These are phyloP conservation scores for Aspergillus tubingensis DNA, from an alignment of 2,329 filamentous ascomycete genomes.

Conservation along the genomic window DNA sequence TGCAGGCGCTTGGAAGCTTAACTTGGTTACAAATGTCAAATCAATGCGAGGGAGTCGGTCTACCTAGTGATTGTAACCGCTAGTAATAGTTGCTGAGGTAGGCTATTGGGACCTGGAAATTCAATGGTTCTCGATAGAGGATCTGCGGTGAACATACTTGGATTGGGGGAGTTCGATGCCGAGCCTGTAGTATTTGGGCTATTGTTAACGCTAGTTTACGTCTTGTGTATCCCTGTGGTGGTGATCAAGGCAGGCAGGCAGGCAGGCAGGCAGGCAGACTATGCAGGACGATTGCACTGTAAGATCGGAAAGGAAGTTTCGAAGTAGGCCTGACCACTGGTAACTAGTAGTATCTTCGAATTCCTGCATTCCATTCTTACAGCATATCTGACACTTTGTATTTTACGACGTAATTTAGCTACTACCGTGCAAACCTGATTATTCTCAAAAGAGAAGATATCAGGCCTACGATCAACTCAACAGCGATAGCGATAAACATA, in stretches of 20 bases:
- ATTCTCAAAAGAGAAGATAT: no score
- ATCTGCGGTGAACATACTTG: background rate
- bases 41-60: no score
- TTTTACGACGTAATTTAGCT: no score
- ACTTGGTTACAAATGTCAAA: background rate
- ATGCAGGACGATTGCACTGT: background rate
- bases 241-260: background rate
- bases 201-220: background rate
- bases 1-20: background rate
- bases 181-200: background rate
- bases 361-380: no score
- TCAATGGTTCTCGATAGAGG: background rate
- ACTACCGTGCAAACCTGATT: no score
- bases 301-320: no score
- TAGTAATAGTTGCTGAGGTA: background rate
- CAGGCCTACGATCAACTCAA: no score
- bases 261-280: background rate
- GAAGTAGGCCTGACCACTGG: no score
- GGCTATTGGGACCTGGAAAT: background rate
- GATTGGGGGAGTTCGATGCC: background rate
- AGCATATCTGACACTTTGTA: no score
- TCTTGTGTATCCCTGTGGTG: background rate
- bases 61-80: background rate
- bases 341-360: no score
- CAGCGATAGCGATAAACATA: no score